Base-by-base conservation (phyloP, 2,329 filamentous ascomycete genomes). In the Aureobasidium sp. region DNA sequence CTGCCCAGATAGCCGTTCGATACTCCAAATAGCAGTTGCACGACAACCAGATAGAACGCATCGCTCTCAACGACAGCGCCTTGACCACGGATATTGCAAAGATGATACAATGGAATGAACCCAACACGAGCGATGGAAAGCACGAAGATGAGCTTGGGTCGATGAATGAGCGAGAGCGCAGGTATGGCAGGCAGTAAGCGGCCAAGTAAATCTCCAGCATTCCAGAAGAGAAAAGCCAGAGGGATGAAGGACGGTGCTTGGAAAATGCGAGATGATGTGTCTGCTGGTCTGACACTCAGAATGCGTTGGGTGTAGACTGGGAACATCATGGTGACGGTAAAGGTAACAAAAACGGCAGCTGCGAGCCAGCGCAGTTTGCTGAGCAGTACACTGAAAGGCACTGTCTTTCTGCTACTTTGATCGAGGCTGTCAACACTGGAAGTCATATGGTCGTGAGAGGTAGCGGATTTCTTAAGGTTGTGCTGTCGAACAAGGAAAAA, bases 191-290 rank as follows among this genome's bases (percentile, higher is more conserved):
- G 85, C 1, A 80, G 67, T 17, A 95, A 71, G 7, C 93, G 81
- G 5, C 93, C 93, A 12, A 80, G 57, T 6, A 97, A 74, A 66
- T 97, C 93, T 38, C 93, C 93, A 2, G 85, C 66, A 65, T 97
- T 98, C 93, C 93, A 98, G 65, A 93, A 81, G 56, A 97, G 80
- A 69, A 97, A 95, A 3, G 80, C 89, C 0, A 96, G 76, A 0
- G 93, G 90, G 55, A 97, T 90, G 67, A 97, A 98, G 14, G 85
- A 83, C 0, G 82, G 76, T 0, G 88, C 81, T 49, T 82, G 80
- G 59, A 94, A 80, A 14, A 94, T 71, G 14, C 76, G 70, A 11
- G 77, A 72, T 11, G 79, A 75, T 57, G 69, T 57, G 61, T 65
- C 42, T 61, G 74, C 55, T 7, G 70, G 63, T 3, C 64, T 68